Base-by-base conservation (phyloP, 2,329 filamentous ascomycete species). In the Fusarium caatingaense region DNA sequence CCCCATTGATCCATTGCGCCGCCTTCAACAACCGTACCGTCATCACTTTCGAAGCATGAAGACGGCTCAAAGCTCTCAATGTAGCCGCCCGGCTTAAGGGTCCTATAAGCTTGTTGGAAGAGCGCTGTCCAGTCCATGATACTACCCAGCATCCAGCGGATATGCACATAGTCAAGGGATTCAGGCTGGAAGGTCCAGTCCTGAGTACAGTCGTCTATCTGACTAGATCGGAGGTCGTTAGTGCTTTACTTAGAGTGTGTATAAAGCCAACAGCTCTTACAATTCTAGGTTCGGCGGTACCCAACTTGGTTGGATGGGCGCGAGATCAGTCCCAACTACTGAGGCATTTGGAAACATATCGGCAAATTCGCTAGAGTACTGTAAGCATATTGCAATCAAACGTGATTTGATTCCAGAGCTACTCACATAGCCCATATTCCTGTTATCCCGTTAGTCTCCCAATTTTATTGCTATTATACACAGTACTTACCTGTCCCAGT, bases 371-470 rank as follows among this genome's bases (percentile, higher is more conserved):
- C 63, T 60, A 1, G 1, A n/a, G 5, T 5, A 9, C 0, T 13
- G 9, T 65, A 1, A 66, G 40, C 10, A n/a, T 8, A 3, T 1
- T 1, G 16, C 8, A 7, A 3, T 5, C 5, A 3, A 2, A 8
- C 1, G 25, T 13, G 1, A 1, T 6, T 6, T 0, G 2, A 20
- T 37, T 37, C 1, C 1, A 12, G 10, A 2, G 15, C 6, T 3
- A 9, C 42, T 12, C 28, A 66, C 63, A 66, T 49, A 2, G 61
- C 63, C 61, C 63, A 66, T 3, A 66, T 60, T 4, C 34, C 34
- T 37, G 3, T 37, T n/a, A 18, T 8, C 6, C 11, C 12, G 18
- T 37, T 12, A 37, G 34, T 1, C 34, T 4, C 10, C n/a, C 4
- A n/a, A n/a, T 0, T 3, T 7, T 4, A 3, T n/a, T 37, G 1